Base-by-base conservation (phyloP, 192 early-diverging fungal genomes). In the Entomortierella beljakovae region DNA sequence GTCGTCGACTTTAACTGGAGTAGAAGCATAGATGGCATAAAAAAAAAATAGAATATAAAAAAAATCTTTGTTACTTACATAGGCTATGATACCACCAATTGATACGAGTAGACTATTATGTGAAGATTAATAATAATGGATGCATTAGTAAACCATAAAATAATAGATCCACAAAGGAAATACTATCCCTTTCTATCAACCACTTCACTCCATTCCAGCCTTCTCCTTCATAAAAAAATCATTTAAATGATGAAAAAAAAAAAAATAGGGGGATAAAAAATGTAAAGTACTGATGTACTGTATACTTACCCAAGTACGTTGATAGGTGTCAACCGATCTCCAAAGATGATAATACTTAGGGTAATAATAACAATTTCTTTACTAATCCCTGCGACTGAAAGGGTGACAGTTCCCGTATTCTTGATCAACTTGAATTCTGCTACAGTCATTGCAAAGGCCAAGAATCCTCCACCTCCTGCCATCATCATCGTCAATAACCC, bases 371-470 rank as follows among this genome's bases (percentile, higher is more conserved):
- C 72, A 70, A 96, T 88, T 73, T 96, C 95, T 81, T 91, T 91
- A 57, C 87, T 87, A 22, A 90, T 94, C 9, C 95, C 95, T 3
- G 90, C 91, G 1, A 95, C 89, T n/a, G 92, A 93, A 33, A 96
- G 84, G 0, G 94, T 94, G 6, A 96, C 89, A 0, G 93, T 92
- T 6, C 86, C 91, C 10, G 93, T 94, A 32, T 71, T 84, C 49
- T 93, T 88, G 67, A 96, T 95, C 32, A 95, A 67, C 54, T 89
- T 83, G 57, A 92, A 93, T 79, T 96, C 95, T 6, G 88, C 81
- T 6, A 93, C 76, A 1, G 93, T 90, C 92, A 94, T 93, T 34
- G 86, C 81, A 82, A 94, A 94, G 15, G 95, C 95, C 23, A 96
- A 50, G 32, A 91, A 59, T 22, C 95, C 95, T 35, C 94, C 93